A percentile compares a stretch with the other conserved stretches of the same genome.
Conservation (phyloP, 164 flowering plant species). For the Annona squamosa region DNA sequence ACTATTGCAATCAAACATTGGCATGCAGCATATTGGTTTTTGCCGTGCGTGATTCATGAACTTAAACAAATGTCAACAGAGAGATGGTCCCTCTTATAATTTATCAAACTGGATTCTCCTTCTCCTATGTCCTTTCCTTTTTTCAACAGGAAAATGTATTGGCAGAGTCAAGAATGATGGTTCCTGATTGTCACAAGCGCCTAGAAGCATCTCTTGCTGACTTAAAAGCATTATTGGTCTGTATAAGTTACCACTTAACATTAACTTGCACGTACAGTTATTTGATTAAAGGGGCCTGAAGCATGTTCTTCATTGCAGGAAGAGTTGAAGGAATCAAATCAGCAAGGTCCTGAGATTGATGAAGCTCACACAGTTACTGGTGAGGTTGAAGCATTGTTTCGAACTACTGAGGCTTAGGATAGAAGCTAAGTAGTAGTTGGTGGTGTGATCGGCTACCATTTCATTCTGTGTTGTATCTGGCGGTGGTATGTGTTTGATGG, state of each 20-base stretch:
- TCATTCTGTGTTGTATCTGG: neutral
- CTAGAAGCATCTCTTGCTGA: slow-evolving; percentile 72
- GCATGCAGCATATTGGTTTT: neutral
- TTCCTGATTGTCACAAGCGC: slow-evolving; percentile 90
- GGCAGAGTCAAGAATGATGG: slow-evolving; percentile 97
- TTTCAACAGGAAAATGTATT: slow-evolving; percentile 74
- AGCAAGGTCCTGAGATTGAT: slow-evolving; percentile 53
- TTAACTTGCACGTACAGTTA: neutral
- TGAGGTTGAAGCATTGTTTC: slow-evolving; percentile 47
- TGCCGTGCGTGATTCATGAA: neutral
- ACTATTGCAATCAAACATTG: neutral
- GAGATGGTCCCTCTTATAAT: neutral
- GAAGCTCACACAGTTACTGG: slow-evolving; percentile 44
- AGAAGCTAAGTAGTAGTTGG: neutral
- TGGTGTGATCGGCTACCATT: neutral
- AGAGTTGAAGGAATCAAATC: slow-evolving; percentile 50
- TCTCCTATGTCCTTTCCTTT: neutral
- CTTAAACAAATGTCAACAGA: neutral
- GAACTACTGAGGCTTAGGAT: slow-evolving; percentile 30
- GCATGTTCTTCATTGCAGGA: slow-evolving; percentile 33
- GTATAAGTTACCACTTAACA: neutral
- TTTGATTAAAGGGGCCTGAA: neutral
- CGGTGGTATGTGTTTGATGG: neutral
- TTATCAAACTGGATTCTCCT: neutral
- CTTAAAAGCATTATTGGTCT: slow-evolving; percentile 62